Conservation (phyloP, 2,329 filamentous ascomycete species). For the Xylaria sp. region DNA sequence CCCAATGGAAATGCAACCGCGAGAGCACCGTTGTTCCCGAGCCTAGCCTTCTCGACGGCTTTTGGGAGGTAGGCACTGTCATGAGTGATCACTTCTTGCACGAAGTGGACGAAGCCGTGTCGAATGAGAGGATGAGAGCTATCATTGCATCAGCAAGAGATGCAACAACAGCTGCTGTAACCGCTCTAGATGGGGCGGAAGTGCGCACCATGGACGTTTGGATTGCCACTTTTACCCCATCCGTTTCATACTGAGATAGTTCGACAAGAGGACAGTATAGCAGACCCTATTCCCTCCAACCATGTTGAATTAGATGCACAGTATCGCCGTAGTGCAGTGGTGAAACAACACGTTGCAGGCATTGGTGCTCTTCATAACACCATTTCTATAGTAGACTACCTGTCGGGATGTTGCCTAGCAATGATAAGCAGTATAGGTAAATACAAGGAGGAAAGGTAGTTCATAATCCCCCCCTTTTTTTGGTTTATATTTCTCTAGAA, state of each 20-base stretch:
- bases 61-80: constrained; percentile 27
- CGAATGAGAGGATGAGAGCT: constrained; percentile 44
- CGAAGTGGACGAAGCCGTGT: constrained; percentile 48
- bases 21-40: constrained; percentile 51
- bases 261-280: too few species aligned
- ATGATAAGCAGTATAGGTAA: neutral
- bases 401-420: too few species aligned
- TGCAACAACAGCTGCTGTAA: constrained; percentile 48
- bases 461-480: too few species aligned
- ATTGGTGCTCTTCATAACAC: neutral
- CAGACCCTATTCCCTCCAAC: too few species aligned
- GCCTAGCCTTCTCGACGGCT: constrained; percentile 10
- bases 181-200: constrained; percentile 43
- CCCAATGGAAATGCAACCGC: constrained; percentile 52
- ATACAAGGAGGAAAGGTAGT: neutral
- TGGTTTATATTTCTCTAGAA: too few species aligned
- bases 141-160: constrained; percentile 49
- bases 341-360: neutral
- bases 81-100: constrained; percentile 6
- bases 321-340: neutral
- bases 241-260: neutral
- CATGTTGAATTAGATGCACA: neutral
- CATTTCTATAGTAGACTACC: neutral
- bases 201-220: constrained; percentile 58
- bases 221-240: constrained; percentile 38